These are phyloP conservation scores for Trapa incisa DNA, from an alignment of 345 rosid genomes.

Conservation along the genomic window DNA sequence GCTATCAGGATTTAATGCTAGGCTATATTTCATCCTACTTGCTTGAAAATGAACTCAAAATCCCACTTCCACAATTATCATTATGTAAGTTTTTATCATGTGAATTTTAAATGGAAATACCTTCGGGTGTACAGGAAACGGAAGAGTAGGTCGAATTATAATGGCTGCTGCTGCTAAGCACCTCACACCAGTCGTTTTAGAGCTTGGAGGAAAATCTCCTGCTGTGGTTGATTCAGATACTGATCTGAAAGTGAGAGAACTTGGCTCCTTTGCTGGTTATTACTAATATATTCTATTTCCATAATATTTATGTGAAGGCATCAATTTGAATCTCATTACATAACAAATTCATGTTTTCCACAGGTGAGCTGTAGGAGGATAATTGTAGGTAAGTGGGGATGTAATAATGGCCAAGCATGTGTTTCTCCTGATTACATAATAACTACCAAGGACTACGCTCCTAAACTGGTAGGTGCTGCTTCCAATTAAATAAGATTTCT, in stretches of 20 bases:
- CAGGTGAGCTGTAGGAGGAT: conserved; percentile 74
- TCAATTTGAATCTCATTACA: not conserved
- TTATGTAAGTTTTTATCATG: not conserved
- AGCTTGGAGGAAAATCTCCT: conserved; percentile 95
- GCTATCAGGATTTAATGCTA: not conserved
- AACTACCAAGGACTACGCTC: conserved; percentile 59
- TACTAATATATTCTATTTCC: not conserved
- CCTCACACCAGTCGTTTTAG: conserved; percentile 83
- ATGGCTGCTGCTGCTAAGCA: conserved; percentile 95
- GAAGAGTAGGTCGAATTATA: conserved; percentile 61
- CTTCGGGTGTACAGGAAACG: conserved; percentile 44
- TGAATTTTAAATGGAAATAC: not conserved
- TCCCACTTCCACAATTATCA: not conserved
- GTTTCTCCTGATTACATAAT: conserved; percentile 74
- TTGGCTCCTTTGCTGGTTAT: not conserved
- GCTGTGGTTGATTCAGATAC: conserved; percentile 64
- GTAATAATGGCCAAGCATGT: conserved; percentile 89
- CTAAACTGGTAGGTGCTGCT: conserved; percentile 49
- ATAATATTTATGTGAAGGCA: not conserved
- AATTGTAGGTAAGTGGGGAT: conserved; percentile 84
- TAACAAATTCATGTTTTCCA: conserved; percentile 3
- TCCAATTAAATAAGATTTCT: not conserved
- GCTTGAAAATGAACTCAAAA: not conserved
- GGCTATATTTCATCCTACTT: not conserved
- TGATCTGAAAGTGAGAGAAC: conserved; percentile 43